phyloP scores from a whole-genome alignment of 1,284 basidiomycete genomes.

The Ustilago curta region DNA sequence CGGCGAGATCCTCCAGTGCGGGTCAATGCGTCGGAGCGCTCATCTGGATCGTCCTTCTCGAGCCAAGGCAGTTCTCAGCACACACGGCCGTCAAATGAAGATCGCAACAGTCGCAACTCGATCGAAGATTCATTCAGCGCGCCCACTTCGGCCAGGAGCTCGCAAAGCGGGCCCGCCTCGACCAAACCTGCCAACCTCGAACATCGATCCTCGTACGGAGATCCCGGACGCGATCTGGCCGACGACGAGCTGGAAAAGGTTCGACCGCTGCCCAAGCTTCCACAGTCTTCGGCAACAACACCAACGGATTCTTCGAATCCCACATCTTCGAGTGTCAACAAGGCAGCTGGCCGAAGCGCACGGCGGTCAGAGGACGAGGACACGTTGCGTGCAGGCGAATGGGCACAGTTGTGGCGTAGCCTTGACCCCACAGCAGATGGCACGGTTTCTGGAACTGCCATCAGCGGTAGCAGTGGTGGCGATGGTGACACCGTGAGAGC shows the following conservation, averaged over 20 bases:
- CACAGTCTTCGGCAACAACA: constrained; percentile 29
- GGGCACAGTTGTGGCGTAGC: constrained; percentile 45
- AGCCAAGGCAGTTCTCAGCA: constrained; percentile 34
- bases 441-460: constrained; percentile 27
- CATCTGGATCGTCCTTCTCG: constrained; percentile 61
- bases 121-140: constrained; percentile 57
- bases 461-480: constrained; percentile 47
- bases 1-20: constrained; percentile 34
- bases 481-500: constrained; percentile 48
- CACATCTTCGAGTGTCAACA: constrained; percentile 4
- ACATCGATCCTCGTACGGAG: constrained; percentile 20
- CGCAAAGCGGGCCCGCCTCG: constrained; percentile 48
- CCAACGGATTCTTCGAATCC: constrained; percentile 21
- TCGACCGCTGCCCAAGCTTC: constrained; percentile 54
- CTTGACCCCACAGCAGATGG: constrained; percentile 29
- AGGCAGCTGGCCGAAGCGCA: neutral
- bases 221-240: constrained; percentile 43
- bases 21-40: constrained; percentile 51
- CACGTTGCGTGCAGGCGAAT: constrained; percentile 54
- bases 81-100: constrained; percentile 31
- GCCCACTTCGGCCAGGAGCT: constrained; percentile 61
- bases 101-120: constrained; percentile 32
- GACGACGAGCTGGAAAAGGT: constrained; percentile 57
- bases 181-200: constrained; percentile 22
- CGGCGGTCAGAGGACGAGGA: constrained; percentile 54